Conservation (phyloP, 2,329 filamentous ascomycete species). For the Cadophora sp. region DNA sequence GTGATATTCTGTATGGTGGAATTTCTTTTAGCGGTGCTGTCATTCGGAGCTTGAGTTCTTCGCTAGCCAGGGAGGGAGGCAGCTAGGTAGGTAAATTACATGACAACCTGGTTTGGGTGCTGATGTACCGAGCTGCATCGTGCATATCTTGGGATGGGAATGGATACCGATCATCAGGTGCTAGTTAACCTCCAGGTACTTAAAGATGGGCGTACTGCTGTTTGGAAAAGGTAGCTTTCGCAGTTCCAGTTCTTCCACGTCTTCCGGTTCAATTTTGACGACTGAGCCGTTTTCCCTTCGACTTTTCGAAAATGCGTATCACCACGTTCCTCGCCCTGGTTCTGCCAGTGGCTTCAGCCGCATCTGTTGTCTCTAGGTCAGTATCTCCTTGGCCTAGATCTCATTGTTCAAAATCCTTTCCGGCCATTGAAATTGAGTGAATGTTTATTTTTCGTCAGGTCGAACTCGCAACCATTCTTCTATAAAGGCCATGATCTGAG, state of each 20-base stretch:
- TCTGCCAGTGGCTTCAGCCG: slow-evolving; percentile 5
- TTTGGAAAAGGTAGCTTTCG: too few species aligned
- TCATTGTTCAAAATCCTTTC: background rate
- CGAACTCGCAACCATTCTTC: slow-evolving; percentile 33
- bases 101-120: background rate
- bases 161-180: background rate
- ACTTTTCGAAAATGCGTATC: background rate
- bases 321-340: background rate
- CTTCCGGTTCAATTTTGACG: background rate
- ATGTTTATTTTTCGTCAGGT: background rate
- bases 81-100: too few species aligned
- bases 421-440: background rate
- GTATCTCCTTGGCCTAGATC: background rate
- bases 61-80: too few species aligned
- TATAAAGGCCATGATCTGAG: slow-evolving; percentile 51
- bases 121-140: background rate
- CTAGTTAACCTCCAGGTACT: background rate
- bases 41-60: slow-evolving; percentile 4
- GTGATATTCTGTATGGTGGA: slow-evolving; percentile 22
- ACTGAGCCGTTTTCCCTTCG: background rate
- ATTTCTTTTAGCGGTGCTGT: slow-evolving; percentile 15
- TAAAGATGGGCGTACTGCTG: too few species aligned
- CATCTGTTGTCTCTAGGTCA: slow-evolving; percentile 7
- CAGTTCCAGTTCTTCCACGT: background rate
- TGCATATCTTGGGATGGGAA: slow-evolving; percentile 1